Evolutionary conservation across 176 grass and related monocot genomes (phyloP).

Genomic region (Aechmea fasciata): DNA sequence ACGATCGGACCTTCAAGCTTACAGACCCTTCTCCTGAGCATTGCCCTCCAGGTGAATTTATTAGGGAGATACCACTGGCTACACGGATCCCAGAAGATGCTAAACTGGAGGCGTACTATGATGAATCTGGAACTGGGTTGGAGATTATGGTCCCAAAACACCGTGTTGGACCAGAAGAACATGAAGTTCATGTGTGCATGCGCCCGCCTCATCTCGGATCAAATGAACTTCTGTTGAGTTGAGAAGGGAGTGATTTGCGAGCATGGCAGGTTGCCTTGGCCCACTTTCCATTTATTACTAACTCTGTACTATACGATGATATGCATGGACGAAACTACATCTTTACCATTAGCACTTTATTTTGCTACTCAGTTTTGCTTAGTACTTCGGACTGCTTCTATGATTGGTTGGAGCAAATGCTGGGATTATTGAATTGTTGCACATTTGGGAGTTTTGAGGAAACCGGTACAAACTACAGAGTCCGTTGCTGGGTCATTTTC

Average conservation of each 20-base stretch:
- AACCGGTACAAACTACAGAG: slow-evolving; percentile 24
- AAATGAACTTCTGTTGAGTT: slow-evolving; percentile 22
- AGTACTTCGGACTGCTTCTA: slow-evolving; percentile 17
- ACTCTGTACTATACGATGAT: slow-evolving; percentile 26
- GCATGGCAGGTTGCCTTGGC: too few relatives aligned
- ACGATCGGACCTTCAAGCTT: slow-evolving; percentile 80
- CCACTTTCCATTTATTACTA: slow-evolving; percentile 19
- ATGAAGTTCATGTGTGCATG: slow-evolving; percentile 90
- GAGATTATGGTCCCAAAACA: slow-evolving; percentile 89
- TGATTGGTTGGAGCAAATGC: slow-evolving; percentile 28
- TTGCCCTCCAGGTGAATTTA: slow-evolving; percentile 86
- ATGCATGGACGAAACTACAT: slow-evolving; percentile 17
- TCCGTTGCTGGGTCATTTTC: slow-evolving; percentile 22
- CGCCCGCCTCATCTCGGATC: slow-evolving; percentile 58
- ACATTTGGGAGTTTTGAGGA: slow-evolving; percentile 18
- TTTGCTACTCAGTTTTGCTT: slow-evolving; percentile 43
- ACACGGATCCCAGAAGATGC: slow-evolving; percentile 88
- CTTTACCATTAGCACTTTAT: slow-evolving; percentile 11
- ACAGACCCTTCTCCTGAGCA: slow-evolving; percentile 71
- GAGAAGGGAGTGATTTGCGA: not conserved
- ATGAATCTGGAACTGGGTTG: slow-evolving; percentile 63
- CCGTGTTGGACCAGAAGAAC: slow-evolving; percentile 82
- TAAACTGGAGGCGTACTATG: slow-evolving; percentile 70
- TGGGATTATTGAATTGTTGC: slow-evolving; percentile 22
- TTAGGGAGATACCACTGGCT: slow-evolving; percentile 69